Percentiles rank a stretch among this genome's conserved stretches.
Evolutionary conservation across 306 rosid genomes (phyloP).

Genomic region (Cucurbita moschata): DNA sequence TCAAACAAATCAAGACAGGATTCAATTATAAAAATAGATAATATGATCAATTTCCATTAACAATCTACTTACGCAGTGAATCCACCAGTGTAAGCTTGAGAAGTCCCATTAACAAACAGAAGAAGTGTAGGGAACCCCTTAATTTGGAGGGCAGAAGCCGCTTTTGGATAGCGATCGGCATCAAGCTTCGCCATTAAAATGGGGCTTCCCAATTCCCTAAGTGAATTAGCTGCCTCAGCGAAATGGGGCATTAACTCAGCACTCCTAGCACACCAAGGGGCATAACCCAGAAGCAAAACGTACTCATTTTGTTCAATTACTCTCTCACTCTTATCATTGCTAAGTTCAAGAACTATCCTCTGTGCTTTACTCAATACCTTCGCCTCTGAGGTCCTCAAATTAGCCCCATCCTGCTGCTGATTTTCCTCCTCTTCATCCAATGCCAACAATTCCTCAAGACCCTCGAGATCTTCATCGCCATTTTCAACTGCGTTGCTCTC

Average conservation of each 20-base stretch:
- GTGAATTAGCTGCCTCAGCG: conserved; percentile 77
- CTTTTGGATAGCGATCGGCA: conserved; percentile 58
- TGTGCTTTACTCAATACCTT: conserved; percentile 69
- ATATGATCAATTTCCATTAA: conserved; percentile 1
- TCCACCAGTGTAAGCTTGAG: conserved; percentile 77
- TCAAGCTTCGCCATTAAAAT: conserved; percentile 82
- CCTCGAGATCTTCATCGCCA: conserved; percentile 42
- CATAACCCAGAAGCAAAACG: conserved; percentile 76
- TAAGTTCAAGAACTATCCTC: conserved; percentile 71
- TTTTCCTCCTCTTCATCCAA: conserved; percentile 57
- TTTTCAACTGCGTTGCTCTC: conserved; percentile 22
- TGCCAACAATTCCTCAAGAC: conserved; percentile 55
- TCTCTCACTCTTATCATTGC: conserved; percentile 55
- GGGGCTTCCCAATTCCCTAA: conserved; percentile 49
- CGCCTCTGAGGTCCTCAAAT: conserved; percentile 58
- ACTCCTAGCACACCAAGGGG: conserved; percentile 94
- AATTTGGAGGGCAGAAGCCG: conserved; percentile 62
- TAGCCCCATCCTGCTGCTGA: conserved; percentile 14
- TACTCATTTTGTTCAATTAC: conserved; percentile 49
- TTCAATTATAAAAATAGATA: neutral
- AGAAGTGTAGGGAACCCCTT: conserved; percentile 85
- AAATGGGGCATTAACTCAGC: conserved; percentile 95
- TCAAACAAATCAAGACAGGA: neutral
- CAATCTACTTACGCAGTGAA: conserved; percentile 48
- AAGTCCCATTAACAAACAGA: conserved; percentile 75